Base-by-base conservation (phyloP, 805 yeast genomes). In the Myxozyma geophila region DNA sequence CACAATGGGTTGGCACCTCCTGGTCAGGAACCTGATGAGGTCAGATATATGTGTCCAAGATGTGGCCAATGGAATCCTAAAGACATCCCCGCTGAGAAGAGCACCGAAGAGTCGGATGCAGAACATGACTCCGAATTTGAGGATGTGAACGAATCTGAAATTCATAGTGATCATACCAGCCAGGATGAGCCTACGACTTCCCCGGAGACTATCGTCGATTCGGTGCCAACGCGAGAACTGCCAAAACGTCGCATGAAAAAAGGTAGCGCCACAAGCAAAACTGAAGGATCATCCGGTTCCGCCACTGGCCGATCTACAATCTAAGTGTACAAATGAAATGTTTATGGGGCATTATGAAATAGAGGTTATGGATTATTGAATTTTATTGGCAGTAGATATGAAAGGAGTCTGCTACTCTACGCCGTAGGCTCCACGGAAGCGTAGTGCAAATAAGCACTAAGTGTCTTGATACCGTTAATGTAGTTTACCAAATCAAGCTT, bases 401-500 rank as follows among this genome's bases (percentile, higher is more conserved):
- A 53, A 15, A 12, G 6, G 17, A 17, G 17, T 17, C n/a, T 19
- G 17, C 43, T 8, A 36, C 33, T 44, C 19, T 40, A 53, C 21
- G 57, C 57, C 40, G 57, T 48, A 6, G 68, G 63, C 55, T 61
- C 70, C 12, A 57, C 69, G 5, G 73, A 63, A 70, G 88, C 88
- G 80, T 88, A 92, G 79, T 95, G 98, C 75, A 95, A 82, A 79
- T 92, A 95, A 19, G 98, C 97, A 70, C 93, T 87, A 78, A 93
- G 84, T 13, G 97, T 89, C 82, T 95, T 95, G 74, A 89, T 86
- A 70, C 99, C 99, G 74, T 90, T 89, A 70, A 95, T 86, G 79
- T 90, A 95, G 82, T 95, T 95, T 69, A 88, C 80, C 58, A 92
- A 81, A 75, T 96, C 89, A 72, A 95, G 80, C 81, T 95, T 95